These are phyloP conservation scores for Meyerozyma guilliermondii DNA, from an alignment of 1,139 yeast species.

Conservation along the genomic window DNA sequence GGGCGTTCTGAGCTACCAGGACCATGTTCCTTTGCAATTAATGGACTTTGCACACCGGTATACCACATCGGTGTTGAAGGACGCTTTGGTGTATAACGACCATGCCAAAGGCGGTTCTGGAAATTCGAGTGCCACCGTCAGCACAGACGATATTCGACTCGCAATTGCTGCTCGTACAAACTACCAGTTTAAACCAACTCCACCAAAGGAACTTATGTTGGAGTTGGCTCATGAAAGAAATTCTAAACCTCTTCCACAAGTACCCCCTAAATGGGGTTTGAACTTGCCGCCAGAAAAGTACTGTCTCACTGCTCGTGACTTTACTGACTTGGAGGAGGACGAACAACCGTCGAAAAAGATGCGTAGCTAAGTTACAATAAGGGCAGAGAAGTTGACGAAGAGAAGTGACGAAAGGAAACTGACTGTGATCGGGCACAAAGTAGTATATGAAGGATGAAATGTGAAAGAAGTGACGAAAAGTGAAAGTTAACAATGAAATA, in stretches of 20 bases:
- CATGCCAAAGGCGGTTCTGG: slow-evolving; percentile 44
- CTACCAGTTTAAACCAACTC: slow-evolving; percentile 93
- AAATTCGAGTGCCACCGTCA: slow-evolving; percentile 41
- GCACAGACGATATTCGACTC: slow-evolving; percentile 84
- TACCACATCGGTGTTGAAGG: slow-evolving; percentile 80
- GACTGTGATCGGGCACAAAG: too few species aligned
- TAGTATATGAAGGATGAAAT: too few species aligned
- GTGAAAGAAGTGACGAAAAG: too few species aligned
- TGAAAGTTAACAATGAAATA: too few species aligned
- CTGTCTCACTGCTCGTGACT: slow-evolving; percentile 80
- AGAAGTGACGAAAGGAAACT: too few species aligned
- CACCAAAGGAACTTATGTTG: slow-evolving; percentile 84
- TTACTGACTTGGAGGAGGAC: slow-evolving; percentile 35
- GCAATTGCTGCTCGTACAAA: slow-evolving; percentile 93
- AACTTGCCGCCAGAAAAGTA: slow-evolving; percentile 97
- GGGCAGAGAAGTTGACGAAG: neutral
- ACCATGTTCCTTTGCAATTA: slow-evolving; percentile 88
- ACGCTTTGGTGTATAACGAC: slow-evolving; percentile 84
- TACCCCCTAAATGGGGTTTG: slow-evolving; percentile 88
- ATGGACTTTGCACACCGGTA: slow-evolving; percentile 96
- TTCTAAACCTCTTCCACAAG: slow-evolving; percentile 84
- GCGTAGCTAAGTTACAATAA: neutral
- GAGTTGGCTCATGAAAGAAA: slow-evolving; percentile 92
- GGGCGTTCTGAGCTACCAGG: slow-evolving; percentile 88
- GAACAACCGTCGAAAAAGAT: neutral